These are phyloP conservation scores for Cyclocybe aegerita DNA, from an alignment of 768 basidiomycete species.

Conservation along the genomic window DNA sequence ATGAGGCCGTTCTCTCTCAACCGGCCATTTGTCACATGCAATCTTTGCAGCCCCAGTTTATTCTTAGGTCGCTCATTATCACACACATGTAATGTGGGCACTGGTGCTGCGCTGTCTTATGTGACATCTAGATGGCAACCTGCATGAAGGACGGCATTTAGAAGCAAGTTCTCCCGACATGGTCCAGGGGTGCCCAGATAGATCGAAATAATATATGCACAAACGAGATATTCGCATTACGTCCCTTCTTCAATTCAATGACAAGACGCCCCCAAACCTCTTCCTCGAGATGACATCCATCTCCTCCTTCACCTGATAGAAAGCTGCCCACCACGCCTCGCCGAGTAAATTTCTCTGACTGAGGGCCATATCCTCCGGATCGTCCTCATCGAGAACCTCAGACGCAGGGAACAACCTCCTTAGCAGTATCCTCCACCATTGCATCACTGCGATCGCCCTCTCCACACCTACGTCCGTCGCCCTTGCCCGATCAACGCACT, in stretches of 20 bases:
- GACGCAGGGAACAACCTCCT: constrained; percentile 61
- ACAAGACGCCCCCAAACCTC: constrained; percentile 73
- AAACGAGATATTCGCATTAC: too few relatives aligned
- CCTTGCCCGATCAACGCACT: constrained; percentile 55
- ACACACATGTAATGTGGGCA: too few relatives aligned
- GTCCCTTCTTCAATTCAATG: constrained; percentile 50
- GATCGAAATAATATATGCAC: too few relatives aligned
- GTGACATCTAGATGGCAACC: too few relatives aligned
- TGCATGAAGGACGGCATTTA: too few relatives aligned
- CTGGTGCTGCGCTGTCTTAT: too few relatives aligned
- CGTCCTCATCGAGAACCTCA: constrained; percentile 43
- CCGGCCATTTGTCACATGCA: too few relatives aligned
- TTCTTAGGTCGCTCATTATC: too few relatives aligned
- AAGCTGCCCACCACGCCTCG: constrained; percentile 80
- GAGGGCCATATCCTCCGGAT: constrained; percentile 18
- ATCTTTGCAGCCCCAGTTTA: too few relatives aligned
- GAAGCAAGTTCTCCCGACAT: too few relatives aligned
- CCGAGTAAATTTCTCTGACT: constrained; percentile 47
- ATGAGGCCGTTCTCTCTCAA: too few relatives aligned
- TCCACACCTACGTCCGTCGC: constrained; percentile 65
- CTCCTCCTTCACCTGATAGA: constrained; percentile 62
- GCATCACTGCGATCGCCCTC: constrained; percentile 67
- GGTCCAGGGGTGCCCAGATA: too few relatives aligned
- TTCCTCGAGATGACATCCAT: constrained; percentile 66
- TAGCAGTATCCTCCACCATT: constrained; percentile 80